Evolutionary conservation across 2,329 filamentous ascomycete species (phyloP).

Genomic region (Macrophomina pseudophaseolina): DNA sequence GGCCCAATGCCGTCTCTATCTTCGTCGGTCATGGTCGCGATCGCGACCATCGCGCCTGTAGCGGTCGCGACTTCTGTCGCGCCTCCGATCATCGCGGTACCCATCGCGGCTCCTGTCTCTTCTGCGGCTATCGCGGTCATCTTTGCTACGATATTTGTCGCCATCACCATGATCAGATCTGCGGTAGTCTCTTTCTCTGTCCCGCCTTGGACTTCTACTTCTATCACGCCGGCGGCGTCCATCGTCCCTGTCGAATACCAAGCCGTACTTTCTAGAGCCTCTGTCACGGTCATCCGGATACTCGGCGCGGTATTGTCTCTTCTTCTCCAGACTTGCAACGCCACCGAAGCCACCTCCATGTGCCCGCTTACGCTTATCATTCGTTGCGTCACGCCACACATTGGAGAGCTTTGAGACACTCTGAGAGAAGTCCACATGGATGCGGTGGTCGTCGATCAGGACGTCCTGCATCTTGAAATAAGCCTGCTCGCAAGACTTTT

Average conservation of each 20-base stretch:
- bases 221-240: conserved; percentile 47
- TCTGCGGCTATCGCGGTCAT: conserved; percentile 42
- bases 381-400: conserved; percentile 84
- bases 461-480: conserved; percentile 99
- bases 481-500: conserved; percentile 89
- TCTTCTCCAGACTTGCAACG: conserved; percentile 84
- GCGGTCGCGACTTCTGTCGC: conserved; percentile 36
- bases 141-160: conserved; percentile 30
- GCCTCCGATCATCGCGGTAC: conserved; percentile 40
- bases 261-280: conserved; percentile 67
- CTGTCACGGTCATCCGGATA: conserved; percentile 35
- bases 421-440: conserved; percentile 98
- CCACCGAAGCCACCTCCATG: conserved; percentile 85
- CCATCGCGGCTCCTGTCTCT: conserved; percentile 47
- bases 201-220: conserved; percentile 46
- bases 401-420: conserved; percentile 87
- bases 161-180: conserved; percentile 30
- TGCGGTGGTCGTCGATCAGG: conserved; percentile 93
- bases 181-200: neutral
- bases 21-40: conserved; percentile 39
- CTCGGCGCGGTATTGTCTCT: conserved; percentile 83
- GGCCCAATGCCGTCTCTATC: conserved; percentile 21
- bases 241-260: conserved; percentile 80
- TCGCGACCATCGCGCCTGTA: conserved; percentile 43
- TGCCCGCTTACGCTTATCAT: conserved; percentile 72